Conservation (phyloP, 768 basidiomycete genomes). For the Phallus indusiatus region DNA sequence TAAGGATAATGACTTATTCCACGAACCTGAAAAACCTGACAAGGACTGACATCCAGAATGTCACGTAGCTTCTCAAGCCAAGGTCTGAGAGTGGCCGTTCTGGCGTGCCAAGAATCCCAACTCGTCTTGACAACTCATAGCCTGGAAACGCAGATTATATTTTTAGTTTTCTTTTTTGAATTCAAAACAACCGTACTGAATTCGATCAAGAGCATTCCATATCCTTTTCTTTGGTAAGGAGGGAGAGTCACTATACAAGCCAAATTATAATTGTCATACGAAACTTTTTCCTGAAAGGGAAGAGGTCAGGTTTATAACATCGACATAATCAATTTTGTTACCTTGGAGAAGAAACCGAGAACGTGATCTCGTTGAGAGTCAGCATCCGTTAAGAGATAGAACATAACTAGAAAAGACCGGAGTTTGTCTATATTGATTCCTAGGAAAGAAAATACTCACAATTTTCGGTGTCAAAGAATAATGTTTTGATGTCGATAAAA, state of each 20-base stretch:
- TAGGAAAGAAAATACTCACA: slow-evolving; percentile 37
- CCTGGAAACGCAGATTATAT: slow-evolving; percentile 35
- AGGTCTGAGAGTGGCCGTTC: slow-evolving; percentile 93
- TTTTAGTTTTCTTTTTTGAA: neutral
- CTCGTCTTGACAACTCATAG: slow-evolving; percentile 81
- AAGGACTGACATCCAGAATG: slow-evolving; percentile 78
- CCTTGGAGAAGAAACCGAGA: slow-evolving; percentile 69
- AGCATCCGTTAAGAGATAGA: slow-evolving; percentile 87
- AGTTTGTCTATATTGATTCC: slow-evolving; percentile 2
- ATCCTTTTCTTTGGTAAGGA: slow-evolving; percentile 82
- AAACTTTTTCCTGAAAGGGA: slow-evolving; percentile 68
- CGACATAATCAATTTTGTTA: slow-evolving; percentile 10
- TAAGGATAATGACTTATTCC: slow-evolving; percentile 9
- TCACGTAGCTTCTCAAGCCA: slow-evolving; percentile 81
- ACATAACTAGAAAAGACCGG: slow-evolving; percentile 49
- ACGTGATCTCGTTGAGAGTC: slow-evolving; percentile 72
- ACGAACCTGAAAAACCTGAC: slow-evolving; percentile 72
- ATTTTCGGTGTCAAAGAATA: slow-evolving; percentile 85
- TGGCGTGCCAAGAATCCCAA: slow-evolving; percentile 78
- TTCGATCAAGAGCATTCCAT: slow-evolving; percentile 94
- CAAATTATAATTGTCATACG: slow-evolving; percentile 95
- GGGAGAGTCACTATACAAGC: slow-evolving; percentile 95
- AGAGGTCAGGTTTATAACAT: no score
- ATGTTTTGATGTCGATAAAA: slow-evolving; percentile 97
- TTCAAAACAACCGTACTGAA: slow-evolving; percentile 61